Evolutionary conservation across 495 filamentous ascomycete species (phyloP).

Genomic region (Lasiosphaeria hispida): DNA sequence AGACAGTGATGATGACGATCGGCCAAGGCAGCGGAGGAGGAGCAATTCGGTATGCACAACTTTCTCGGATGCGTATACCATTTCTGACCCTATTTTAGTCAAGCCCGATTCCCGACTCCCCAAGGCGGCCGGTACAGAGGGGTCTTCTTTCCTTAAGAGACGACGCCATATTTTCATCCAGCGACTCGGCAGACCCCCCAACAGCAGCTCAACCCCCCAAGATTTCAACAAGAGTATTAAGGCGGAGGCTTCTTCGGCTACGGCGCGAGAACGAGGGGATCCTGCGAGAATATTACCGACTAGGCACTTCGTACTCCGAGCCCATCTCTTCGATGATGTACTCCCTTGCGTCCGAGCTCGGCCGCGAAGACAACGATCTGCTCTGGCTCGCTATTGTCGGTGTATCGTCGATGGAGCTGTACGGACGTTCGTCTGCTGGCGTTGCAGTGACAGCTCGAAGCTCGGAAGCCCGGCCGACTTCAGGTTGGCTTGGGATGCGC

Average conservation of each 20-base stretch:
- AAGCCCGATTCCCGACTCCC: conserved; percentile 49
- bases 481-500: conserved; percentile 77
- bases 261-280: conserved; percentile 72
- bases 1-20: conserved; percentile 66
- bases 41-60: conserved; percentile 73
- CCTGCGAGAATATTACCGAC: conserved; percentile 74
- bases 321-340: conserved; percentile 92
- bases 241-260: conserved; percentile 67
- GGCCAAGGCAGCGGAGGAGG: conserved; percentile 73
- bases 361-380: conserved; percentile 93
- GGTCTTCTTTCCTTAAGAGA: conserved; percentile 49
- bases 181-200: conserved; percentile 45
- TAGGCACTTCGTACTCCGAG: conserved; percentile 89
- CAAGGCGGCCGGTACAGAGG: conserved; percentile 47
- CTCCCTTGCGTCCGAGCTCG: conserved; percentile 89
- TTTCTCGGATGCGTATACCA: background rate
- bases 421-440: conserved; percentile 78
- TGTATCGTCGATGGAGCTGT: conserved; percentile 85
- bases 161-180: conserved; percentile 36
- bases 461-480: conserved; percentile 50
- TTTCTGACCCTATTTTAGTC: conserved; percentile 54
- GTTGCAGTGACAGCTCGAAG: conserved; percentile 66
- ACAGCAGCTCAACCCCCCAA: conserved; percentile 58
- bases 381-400: conserved; percentile 94
- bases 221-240: conserved; percentile 66